Conservation (phyloP, 148 eudicot genomes). For the Rheum nobile region DNA sequence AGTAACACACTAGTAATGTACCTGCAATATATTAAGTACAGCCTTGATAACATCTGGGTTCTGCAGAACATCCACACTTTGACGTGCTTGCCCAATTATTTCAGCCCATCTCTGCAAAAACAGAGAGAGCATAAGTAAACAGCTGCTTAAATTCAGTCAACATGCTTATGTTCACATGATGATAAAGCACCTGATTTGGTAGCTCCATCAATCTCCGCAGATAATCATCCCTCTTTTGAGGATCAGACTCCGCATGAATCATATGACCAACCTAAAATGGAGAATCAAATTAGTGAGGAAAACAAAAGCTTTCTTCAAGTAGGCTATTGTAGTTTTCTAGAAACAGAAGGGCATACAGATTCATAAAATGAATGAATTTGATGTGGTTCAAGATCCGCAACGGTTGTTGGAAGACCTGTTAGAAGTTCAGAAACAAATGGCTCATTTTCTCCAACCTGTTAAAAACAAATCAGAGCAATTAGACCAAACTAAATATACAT, state of each 20-base stretch:
- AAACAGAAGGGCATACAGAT: slow-evolving; percentile 45
- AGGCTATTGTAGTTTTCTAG: not conserved
- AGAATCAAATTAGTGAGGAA: not conserved
- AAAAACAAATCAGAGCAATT: not conserved
- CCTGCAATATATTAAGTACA: slow-evolving; percentile 98
- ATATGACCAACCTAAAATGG: slow-evolving; percentile 72
- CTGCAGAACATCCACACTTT: slow-evolving; percentile 76
- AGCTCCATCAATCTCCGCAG: slow-evolving; percentile 85
- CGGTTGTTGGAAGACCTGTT: slow-evolving; percentile 74
- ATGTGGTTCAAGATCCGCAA: slow-evolving; percentile 82
- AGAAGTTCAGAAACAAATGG: slow-evolving; percentile 98
- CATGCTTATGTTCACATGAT: not conserved
- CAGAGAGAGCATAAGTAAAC: slow-evolving; percentile 1
- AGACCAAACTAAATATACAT: not conserved
- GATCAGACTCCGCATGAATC: slow-evolving; percentile 95
- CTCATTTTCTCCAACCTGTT: slow-evolving; percentile 91
- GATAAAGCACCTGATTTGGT: slow-evolving; percentile 65
- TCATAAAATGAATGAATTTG: slow-evolving; percentile 95
- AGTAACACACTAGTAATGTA: slow-evolving; percentile 7
- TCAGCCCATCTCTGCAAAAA: slow-evolving; percentile 84
- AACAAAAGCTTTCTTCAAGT: not conserved
- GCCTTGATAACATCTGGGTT: slow-evolving; percentile 73
- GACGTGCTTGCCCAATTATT: slow-evolving; percentile 96
- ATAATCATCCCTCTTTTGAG: slow-evolving; percentile 81
- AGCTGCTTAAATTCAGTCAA: not conserved